phyloP scores from a whole-genome alignment of 2,329 filamentous ascomycete species.

The Xylariaceae sp. region DNA sequence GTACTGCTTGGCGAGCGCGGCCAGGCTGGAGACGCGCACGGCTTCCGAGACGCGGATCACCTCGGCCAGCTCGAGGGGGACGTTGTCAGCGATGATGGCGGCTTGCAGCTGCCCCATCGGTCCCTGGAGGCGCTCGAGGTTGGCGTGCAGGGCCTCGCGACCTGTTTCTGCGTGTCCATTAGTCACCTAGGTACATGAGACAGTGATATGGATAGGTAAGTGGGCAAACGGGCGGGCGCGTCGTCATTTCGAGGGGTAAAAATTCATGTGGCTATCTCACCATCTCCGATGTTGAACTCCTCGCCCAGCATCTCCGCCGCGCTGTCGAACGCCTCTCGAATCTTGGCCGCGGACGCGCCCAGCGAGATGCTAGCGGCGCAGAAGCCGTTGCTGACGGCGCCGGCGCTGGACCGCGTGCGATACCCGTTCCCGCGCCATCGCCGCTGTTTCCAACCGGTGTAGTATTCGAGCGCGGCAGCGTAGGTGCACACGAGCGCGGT shows the following conservation, averaged over 20 bases:
- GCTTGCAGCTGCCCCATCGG: slow-evolving; percentile 24
- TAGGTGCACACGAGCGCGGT: slow-evolving; percentile 28
- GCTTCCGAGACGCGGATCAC: slow-evolving; percentile 31
- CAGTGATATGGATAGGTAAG: neutral
- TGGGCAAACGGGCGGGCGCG: neutral
- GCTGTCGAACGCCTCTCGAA: slow-evolving; percentile 30
- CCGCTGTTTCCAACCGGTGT: slow-evolving; percentile 31
- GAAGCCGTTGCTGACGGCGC: slow-evolving; percentile 9
- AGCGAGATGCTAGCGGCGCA: slow-evolving; percentile 34
- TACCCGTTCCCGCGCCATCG: slow-evolving; percentile 32
- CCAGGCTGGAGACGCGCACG: slow-evolving; percentile 26
- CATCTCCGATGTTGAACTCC: slow-evolving; percentile 31
- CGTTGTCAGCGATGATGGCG: slow-evolving; percentile 10
- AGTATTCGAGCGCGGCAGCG: slow-evolving; percentile 26
- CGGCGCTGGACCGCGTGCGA: slow-evolving; percentile 9
- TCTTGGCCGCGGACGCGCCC: slow-evolving; percentile 23
- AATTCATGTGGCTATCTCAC: slow-evolving; percentile 19
- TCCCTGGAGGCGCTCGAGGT: slow-evolving; percentile 24
- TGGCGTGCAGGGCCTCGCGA: slow-evolving; percentile 23
- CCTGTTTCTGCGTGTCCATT: slow-evolving; percentile 20
- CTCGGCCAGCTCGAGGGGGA: slow-evolving; percentile 28
- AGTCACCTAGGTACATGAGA: neutral
- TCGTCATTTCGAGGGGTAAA: neutral
- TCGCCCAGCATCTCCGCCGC: slow-evolving; percentile 31
- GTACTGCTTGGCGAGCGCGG: slow-evolving; percentile 33